Conservation (phyloP, 768 basidiomycete species). For the Lactarius indigo region DNA sequence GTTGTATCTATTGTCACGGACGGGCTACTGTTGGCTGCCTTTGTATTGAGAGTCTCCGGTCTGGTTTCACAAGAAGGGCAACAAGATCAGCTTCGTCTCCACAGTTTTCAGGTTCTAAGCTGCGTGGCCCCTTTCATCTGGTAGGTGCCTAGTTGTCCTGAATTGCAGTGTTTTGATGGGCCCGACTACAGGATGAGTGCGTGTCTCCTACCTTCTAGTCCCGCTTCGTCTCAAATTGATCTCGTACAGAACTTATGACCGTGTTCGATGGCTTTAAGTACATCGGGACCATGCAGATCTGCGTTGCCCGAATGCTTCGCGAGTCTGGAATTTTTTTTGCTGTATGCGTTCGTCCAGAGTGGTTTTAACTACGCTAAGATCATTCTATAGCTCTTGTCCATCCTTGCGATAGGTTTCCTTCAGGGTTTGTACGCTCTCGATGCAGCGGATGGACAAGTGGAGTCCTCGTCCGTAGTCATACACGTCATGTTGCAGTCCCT, state of each 20-base stretch:
- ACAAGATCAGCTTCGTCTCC: slow-evolving; percentile 43
- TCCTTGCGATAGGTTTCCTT: slow-evolving; percentile 79
- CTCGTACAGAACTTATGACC: slow-evolving; percentile 63
- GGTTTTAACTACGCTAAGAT: slow-evolving; percentile 1
- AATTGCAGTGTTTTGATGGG: neutral
- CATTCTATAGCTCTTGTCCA: slow-evolving; percentile 60
- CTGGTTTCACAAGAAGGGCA: slow-evolving; percentile 37
- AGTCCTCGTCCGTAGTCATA: slow-evolving; percentile 37
- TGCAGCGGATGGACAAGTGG: slow-evolving; percentile 71
- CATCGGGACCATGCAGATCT: slow-evolving; percentile 92
- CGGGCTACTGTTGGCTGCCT: slow-evolving; percentile 66
- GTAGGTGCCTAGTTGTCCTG: slow-evolving; percentile 39
- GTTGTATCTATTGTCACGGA: slow-evolving; percentile 69
- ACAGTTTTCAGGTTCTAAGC: slow-evolving; percentile 86
- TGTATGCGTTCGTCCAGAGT: slow-evolving; percentile 38
- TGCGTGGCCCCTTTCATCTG: slow-evolving; percentile 87
- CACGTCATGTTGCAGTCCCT: slow-evolving; percentile 76
- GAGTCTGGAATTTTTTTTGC: slow-evolving; percentile 92
- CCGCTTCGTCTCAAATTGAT: neutral
- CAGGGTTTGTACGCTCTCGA: slow-evolving; percentile 90
- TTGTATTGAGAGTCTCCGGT: slow-evolving; percentile 65
- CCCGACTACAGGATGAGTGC: slow-evolving; percentile 68
- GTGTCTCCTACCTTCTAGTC: slow-evolving; percentile 28
- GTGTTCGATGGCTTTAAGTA: slow-evolving; percentile 84
- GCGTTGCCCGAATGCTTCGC: slow-evolving; percentile 87